Evolutionary conservation across 805 yeast species (phyloP), one percentile per base, ranked within the genome.

Genomic region (Suhomyces prunicola): DNA sequence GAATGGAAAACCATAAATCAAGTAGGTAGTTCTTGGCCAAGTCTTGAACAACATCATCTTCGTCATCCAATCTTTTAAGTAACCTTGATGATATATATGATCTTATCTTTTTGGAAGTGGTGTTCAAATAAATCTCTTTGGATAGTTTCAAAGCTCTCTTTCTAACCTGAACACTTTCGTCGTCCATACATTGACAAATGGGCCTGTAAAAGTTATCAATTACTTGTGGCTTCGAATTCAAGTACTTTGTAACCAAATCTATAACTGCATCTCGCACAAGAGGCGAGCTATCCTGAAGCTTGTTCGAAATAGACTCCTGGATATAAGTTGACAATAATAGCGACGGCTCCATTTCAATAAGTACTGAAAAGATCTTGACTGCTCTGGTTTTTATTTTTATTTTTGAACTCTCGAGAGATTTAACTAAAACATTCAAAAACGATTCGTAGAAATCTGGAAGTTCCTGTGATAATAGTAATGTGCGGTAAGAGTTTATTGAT

Each of bases 211-310:
- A 85, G 26, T 76, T 77, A 2, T 75, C 74, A 19, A 80, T 71
- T 29, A 78, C 63, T 3, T 72, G 76, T 0, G 83, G 81, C 48
- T 74, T 74, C 2, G 71, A 58, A 2, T 69, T 60, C 40, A 85
- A 62, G 51, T 78, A 81, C 49, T 73, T 76, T 9, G 78, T 77
- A 24, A 90, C 67, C 40, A 90, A 73, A 44, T 88, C 94, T 27
- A 90, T 70, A 2, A 86, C 86, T 0, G 96, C 89, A 60, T 87
- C 91, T 53, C 90, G 77, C 0, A 90, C 93, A 40, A 85, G 78
- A 0, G 96, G 83, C 2, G 90, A 87, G 0, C 78, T 62, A 55
- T 87, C 93, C 5, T 63, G 67, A 39, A 90, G 68, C 46, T 83
- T 70, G 8, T 66, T 71, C 1, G 82, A 70, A 2, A 90, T 72